These are phyloP conservation scores for Aspergillus pseudoviridinutans DNA, from an alignment of 2,329 filamentous ascomycete genomes.

Conservation along the genomic window DNA sequence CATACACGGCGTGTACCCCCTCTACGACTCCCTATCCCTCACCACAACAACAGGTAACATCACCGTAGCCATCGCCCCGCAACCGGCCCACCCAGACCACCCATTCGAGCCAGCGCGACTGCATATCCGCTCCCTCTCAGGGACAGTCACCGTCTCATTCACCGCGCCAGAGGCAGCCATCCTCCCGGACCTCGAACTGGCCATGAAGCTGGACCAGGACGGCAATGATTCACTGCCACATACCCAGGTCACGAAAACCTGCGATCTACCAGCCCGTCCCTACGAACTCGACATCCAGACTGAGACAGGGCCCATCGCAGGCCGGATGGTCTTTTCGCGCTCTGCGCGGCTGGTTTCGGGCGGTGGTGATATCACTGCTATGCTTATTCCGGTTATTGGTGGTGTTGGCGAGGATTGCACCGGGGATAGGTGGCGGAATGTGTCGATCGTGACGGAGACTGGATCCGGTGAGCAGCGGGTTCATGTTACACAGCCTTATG, in stretches of 20 bases:
- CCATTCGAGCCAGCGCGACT: slow-evolving; percentile 26
- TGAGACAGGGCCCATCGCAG: slow-evolving; percentile 22
- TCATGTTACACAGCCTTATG: slow-evolving; percentile 15
- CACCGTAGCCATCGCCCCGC: slow-evolving; percentile 26
- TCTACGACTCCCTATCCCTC: slow-evolving; percentile 30
- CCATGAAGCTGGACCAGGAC: not conserved
- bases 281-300: slow-evolving; percentile 28
- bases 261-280: slow-evolving; percentile 14
- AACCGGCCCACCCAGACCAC: slow-evolving; percentile 17
- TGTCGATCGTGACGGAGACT: slow-evolving; percentile 15
- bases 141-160: slow-evolving; percentile 25
- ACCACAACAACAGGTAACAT: slow-evolving; percentile 29
- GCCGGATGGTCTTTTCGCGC: slow-evolving; percentile 43
- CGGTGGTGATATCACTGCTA: slow-evolving; percentile 50
- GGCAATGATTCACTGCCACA: not conserved
- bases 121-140: slow-evolving; percentile 20
- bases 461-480: slow-evolving; percentile 14
- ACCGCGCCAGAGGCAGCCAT: not conserved
- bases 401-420: slow-evolving; percentile 2
- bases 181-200: not conserved
- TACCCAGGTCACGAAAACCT: too few relatives aligned
- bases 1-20: slow-evolving; percentile 27
- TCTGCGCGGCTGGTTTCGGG: slow-evolving; percentile 45
- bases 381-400: slow-evolving; percentile 39
- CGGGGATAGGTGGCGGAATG: not conserved